Conservation (phyloP, 768 basidiomycete species). For the Macrolepiota albuminosa region DNA sequence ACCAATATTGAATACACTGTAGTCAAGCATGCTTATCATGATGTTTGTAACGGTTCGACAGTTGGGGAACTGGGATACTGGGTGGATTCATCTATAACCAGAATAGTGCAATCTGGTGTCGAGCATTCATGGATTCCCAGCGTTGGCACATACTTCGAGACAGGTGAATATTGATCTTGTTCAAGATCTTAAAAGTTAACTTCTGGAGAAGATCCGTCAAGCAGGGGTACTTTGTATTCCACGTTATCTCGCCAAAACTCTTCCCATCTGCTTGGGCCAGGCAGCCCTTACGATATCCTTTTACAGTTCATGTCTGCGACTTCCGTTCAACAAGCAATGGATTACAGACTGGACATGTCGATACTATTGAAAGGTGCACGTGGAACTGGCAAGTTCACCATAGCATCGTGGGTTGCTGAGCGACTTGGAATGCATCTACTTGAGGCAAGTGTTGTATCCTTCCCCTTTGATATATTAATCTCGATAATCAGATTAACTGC, state of each 20-base stretch:
- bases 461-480: not conserved
- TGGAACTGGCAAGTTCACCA: slow-evolving; percentile 78
- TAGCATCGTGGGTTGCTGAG: slow-evolving; percentile 50
- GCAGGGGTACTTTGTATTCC: slow-evolving; percentile 21
- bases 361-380: slow-evolving; percentile 75
- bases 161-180: slow-evolving; percentile 32
- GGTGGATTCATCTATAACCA: slow-evolving; percentile 69
- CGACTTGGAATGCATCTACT: slow-evolving; percentile 72
- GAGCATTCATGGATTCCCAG: slow-evolving; percentile 64
- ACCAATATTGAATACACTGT: slow-evolving; percentile 71
- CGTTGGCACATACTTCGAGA: slow-evolving; percentile 39
- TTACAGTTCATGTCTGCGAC: slow-evolving; percentile 56
- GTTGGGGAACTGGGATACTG: slow-evolving; percentile 80
- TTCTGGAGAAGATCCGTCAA: not conserved
- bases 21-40: slow-evolving; percentile 30
- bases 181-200: not conserved
- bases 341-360: slow-evolving; percentile 62
- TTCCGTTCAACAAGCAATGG: slow-evolving; percentile 47
- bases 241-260: slow-evolving; percentile 16
- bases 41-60: slow-evolving; percentile 50
- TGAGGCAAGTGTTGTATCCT: slow-evolving; percentile 44
- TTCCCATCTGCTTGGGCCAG: slow-evolving; percentile 24
- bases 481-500: slow-evolving; percentile 66
- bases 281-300: slow-evolving; percentile 43
- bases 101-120: slow-evolving; percentile 74